Conservation (phyloP, 129 eudicot species). For the Centaurea solstitialis region DNA sequence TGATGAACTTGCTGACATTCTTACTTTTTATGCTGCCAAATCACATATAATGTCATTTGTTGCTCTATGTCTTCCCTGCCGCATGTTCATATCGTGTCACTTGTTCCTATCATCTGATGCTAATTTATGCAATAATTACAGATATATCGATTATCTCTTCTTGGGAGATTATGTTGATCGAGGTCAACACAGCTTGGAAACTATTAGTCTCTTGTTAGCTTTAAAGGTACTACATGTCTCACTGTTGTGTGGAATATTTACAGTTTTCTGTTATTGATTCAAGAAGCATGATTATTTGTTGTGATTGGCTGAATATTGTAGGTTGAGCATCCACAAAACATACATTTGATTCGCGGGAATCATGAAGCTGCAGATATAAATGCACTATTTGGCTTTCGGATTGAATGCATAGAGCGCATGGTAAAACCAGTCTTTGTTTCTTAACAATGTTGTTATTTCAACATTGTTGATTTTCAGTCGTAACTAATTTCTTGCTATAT, state of each 20-base stretch:
- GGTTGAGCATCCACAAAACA: slow-evolving; percentile 87
- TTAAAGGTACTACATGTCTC: slow-evolving; percentile 55
- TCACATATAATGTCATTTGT: background rate
- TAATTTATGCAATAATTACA: slow-evolving; percentile 37
- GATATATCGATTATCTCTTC: slow-evolving; percentile 94
- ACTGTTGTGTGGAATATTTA: background rate
- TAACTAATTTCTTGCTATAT: background rate
- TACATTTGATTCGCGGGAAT: slow-evolving; percentile 95
- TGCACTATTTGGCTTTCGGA: slow-evolving; percentile 97
- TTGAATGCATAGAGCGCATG: slow-evolving; percentile 99
- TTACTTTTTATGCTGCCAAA: background rate
- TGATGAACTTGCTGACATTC: background rate
- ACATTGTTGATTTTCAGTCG: background rate
- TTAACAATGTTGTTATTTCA: background rate
- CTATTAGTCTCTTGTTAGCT: slow-evolving; percentile 78
- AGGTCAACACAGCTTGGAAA: slow-evolving; percentile 96
- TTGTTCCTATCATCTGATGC: slow-evolving; percentile 4
- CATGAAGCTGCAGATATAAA: slow-evolving; percentile 99
- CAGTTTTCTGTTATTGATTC: background rate
- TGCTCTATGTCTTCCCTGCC: background rate
- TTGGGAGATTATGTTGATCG: slow-evolving; percentile 94
- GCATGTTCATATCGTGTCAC: background rate
- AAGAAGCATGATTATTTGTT: background rate
- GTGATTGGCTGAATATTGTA: slow-evolving; percentile 21
- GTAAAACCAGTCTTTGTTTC: slow-evolving; percentile 33